Percentiles rank a stretch among this genome's conserved stretches.
These are phyloP conservation scores for Pseudomassariella vexata DNA, from an alignment of 2,329 filamentous ascomycete genomes.

Conservation along the genomic window DNA sequence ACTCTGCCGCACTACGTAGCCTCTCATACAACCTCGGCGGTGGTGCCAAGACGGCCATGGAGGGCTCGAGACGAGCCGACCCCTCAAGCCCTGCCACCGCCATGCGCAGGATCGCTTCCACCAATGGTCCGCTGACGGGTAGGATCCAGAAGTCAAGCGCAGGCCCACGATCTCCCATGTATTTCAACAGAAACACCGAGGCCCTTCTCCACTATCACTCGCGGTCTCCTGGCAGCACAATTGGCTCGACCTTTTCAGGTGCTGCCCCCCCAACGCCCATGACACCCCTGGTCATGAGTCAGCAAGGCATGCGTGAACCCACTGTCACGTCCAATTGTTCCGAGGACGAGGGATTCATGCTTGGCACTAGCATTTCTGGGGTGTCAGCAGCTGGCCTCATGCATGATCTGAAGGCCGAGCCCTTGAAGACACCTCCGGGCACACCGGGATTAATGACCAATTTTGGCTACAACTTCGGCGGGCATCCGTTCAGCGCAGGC, in stretches of 20 bases:
- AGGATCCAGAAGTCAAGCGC: slow-evolving; percentile 35
- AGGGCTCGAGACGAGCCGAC: slow-evolving; percentile 39
- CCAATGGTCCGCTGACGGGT: slow-evolving; percentile 34
- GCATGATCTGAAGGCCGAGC: slow-evolving; percentile 26
- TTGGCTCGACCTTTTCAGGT: slow-evolving; percentile 30
- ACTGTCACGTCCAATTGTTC: slow-evolving; percentile 31
- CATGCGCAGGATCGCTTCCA: slow-evolving; percentile 50
- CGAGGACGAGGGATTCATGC: slow-evolving; percentile 28
- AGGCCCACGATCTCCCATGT: slow-evolving; percentile 36
- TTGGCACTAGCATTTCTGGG: slow-evolving; percentile 18
- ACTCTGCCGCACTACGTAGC: slow-evolving; percentile 37
- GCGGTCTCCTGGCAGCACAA: slow-evolving; percentile 34
- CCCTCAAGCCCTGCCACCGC: slow-evolving; percentile 31
- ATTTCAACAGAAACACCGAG: slow-evolving; percentile 39
- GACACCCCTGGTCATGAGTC: slow-evolving; percentile 36
- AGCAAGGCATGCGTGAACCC: slow-evolving; percentile 32
- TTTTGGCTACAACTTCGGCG: slow-evolving; percentile 33
- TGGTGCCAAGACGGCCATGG: slow-evolving; percentile 41
- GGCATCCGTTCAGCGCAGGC: slow-evolving; percentile 16
- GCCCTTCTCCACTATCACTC: slow-evolving; percentile 34
- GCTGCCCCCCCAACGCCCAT: slow-evolving; percentile 43
- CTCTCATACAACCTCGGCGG: slow-evolving; percentile 30
- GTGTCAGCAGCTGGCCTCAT: slow-evolving; percentile 15
- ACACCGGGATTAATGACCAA: slow-evolving; percentile 43
- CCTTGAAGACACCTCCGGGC: slow-evolving; percentile 46